Evolutionary conservation across 106 monocot genomes (phyloP).

Genomic region (Platanthera guangdongensis): DNA sequence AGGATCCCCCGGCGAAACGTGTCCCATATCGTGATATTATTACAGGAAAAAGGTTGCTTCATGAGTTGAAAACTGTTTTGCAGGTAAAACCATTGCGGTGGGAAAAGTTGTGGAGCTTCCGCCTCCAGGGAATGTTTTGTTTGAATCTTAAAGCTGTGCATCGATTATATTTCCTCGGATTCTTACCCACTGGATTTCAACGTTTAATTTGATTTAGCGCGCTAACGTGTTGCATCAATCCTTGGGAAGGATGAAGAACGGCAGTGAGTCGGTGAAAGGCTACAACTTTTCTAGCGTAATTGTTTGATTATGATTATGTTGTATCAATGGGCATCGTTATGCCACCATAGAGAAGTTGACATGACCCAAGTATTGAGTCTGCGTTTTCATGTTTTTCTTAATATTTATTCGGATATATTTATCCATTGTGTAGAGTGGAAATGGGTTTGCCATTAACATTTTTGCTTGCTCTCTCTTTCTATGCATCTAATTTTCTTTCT

Average conservation of each 20-base stretch:
- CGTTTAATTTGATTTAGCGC: not conserved
- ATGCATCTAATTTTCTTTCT: too few species aligned
- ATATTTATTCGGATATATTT: not conserved
- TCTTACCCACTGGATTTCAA: not conserved
- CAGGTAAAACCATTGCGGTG: conserved; percentile 93
- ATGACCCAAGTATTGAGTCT: not conserved
- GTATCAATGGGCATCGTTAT: not conserved
- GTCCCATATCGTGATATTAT: not conserved
- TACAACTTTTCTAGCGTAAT: not conserved
- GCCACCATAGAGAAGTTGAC: not conserved
- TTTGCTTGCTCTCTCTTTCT: not conserved
- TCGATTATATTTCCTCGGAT: not conserved
- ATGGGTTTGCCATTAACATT: not conserved
- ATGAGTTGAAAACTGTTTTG: not conserved
- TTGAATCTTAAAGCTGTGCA: conserved; percentile 2
- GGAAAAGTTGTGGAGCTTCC: conserved; percentile 87
- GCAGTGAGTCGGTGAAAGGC: not conserved
- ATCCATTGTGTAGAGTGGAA: not conserved
- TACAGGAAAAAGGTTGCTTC: not conserved
- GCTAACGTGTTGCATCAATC: not conserved
- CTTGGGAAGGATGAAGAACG: not conserved
- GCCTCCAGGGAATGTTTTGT: conserved; percentile 37
- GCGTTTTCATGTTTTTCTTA: not conserved
- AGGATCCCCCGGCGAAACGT: too few species aligned
- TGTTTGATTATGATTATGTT: not conserved